These are phyloP conservation scores for Podospora fimiseda DNA, from an alignment of 495 filamentous ascomycete species.

Conservation along the genomic window DNA sequence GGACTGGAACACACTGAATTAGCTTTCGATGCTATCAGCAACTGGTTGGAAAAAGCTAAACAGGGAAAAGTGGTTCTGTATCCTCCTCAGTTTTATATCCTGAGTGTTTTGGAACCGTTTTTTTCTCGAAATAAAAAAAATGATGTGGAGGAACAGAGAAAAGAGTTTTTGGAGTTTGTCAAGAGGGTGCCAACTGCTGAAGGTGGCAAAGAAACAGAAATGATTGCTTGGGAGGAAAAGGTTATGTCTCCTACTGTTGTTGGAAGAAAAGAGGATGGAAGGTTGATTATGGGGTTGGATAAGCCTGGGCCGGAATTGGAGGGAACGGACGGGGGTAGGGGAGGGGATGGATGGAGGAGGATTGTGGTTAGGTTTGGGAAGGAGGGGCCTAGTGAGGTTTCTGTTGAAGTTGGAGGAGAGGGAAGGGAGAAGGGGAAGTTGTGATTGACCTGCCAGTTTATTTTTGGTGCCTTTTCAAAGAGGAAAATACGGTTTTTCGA, in stretches of 20 bases:
- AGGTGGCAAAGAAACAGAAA: constrained; percentile 17
- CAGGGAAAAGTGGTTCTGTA: constrained; percentile 71
- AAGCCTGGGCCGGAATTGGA: constrained; percentile 66
- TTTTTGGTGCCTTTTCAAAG: too few relatives aligned
- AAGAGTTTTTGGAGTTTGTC: constrained; percentile 46
- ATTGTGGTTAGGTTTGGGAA: constrained; percentile 62
- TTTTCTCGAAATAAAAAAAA: constrained; percentile 35
- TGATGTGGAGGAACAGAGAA: background rate
- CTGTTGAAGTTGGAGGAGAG: constrained; percentile 21
- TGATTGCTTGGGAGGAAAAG: constrained; percentile 66
- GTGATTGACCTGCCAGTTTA: too few relatives aligned
- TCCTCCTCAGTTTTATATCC: constrained; percentile 81
- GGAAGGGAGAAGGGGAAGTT: constrained; percentile 19
- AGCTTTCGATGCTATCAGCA: constrained; percentile 59
- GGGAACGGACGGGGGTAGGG: constrained; percentile 49
- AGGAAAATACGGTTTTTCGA: too few relatives aligned
- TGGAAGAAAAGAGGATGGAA: constrained; percentile 39
- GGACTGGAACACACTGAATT: constrained; percentile 81
- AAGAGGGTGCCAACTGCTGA: constrained; percentile 27
- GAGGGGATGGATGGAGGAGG: constrained; percentile 67
- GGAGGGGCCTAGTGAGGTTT: constrained; percentile 30
- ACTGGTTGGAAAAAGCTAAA: constrained; percentile 60
- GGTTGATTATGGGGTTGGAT: constrained; percentile 60
- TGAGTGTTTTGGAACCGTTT: constrained; percentile 56
- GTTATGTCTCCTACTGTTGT: constrained; percentile 58